Evolutionary conservation across 352 stramenopile species (phyloP).

Genomic region (Phytophthora constricta): DNA sequence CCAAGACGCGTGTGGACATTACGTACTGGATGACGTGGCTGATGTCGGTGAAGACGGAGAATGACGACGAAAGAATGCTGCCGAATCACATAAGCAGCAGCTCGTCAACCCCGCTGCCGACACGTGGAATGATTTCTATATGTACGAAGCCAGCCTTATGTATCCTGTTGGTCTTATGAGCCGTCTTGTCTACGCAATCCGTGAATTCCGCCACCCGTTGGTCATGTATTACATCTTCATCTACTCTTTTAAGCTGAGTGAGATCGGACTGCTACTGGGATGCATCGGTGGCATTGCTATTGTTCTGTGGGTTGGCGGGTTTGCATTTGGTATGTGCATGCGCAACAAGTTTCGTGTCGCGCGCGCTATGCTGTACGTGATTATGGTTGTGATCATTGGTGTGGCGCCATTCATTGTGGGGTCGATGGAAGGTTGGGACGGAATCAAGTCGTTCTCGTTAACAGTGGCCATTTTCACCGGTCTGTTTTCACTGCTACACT

Average conservation of each 20-base stretch:
- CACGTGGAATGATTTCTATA: constrained; percentile 82
- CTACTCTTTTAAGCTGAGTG: constrained; percentile 68
- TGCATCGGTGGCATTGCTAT: constrained; percentile 67
- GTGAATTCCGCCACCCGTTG: constrained; percentile 78
- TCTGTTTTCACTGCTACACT: constrained; percentile 79
- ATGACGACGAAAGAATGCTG: constrained; percentile 52
- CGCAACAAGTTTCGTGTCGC: constrained; percentile 69
- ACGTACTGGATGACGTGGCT: constrained; percentile 85
- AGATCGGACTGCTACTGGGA: constrained; percentile 66
- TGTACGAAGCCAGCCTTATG: constrained; percentile 77
- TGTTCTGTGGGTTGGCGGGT: constrained; percentile 71
- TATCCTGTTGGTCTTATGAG: constrained; percentile 65
- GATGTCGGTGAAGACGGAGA: constrained; percentile 61
- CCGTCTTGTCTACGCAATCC: constrained; percentile 73
- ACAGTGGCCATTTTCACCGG: constrained; percentile 75
- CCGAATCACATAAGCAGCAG: constrained; percentile 39
- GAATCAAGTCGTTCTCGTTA: constrained; percentile 75
- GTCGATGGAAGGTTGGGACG: constrained; percentile 64
- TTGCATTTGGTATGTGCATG: constrained; percentile 55
- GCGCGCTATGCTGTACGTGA: constrained; percentile 71
- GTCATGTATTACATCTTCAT: constrained; percentile 89
- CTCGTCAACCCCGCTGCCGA: constrained; percentile 40
- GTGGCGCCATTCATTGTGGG: constrained; percentile 67
- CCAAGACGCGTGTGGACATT: constrained; percentile 87
- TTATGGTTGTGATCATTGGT: constrained; percentile 70